These are phyloP conservation scores for Epichloe baconii DNA, from an alignment of 2,329 filamentous ascomycete genomes.

Conservation along the genomic window DNA sequence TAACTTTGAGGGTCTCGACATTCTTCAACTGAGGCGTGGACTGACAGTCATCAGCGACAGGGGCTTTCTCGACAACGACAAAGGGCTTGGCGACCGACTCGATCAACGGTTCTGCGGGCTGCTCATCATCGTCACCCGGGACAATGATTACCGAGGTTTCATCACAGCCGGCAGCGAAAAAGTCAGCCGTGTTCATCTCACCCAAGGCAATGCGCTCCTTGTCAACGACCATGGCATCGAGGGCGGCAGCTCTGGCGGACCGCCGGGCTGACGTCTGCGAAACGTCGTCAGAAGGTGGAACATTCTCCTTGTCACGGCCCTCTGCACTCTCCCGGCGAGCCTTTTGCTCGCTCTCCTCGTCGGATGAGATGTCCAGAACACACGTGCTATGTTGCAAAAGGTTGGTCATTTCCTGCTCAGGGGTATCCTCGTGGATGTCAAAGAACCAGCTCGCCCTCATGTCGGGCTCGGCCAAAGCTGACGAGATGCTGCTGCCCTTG, in stretches of 20 bases:
- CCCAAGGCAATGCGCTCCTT: conserved; percentile 51
- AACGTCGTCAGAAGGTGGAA: conserved; percentile 58
- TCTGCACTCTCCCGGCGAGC: conserved; percentile 39
- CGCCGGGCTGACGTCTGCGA: conserved; percentile 39
- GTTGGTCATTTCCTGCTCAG: conserved; percentile 83
- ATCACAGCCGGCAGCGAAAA: conserved; percentile 53
- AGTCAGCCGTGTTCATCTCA: conserved; percentile 55
- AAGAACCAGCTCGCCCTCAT: conserved; percentile 70
- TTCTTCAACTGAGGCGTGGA: conserved; percentile 11
- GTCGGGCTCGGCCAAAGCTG: conserved; percentile 28
- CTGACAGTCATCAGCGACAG: conserved; percentile 8
- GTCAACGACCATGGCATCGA: conserved; percentile 47
- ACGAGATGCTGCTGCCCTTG: conserved; percentile 13
- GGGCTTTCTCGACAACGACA: conserved; percentile 2
- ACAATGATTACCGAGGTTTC: conserved; percentile 48
- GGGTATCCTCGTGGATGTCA: conserved; percentile 84
- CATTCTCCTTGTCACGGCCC: conserved; percentile 79
- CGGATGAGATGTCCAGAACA: conserved; percentile 76
- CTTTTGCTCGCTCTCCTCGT: conserved; percentile 58
- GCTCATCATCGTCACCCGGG: conserved; percentile 42
- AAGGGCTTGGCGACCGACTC: background rate
- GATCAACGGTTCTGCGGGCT: conserved; percentile 9
- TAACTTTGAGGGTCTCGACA: conserved; percentile 10
- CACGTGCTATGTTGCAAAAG: conserved; percentile 83
- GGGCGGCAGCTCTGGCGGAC: conserved; percentile 12